Evolutionary conservation across 179 eudicot species (phyloP).

Genomic region (Corrigiola litoralis): DNA sequence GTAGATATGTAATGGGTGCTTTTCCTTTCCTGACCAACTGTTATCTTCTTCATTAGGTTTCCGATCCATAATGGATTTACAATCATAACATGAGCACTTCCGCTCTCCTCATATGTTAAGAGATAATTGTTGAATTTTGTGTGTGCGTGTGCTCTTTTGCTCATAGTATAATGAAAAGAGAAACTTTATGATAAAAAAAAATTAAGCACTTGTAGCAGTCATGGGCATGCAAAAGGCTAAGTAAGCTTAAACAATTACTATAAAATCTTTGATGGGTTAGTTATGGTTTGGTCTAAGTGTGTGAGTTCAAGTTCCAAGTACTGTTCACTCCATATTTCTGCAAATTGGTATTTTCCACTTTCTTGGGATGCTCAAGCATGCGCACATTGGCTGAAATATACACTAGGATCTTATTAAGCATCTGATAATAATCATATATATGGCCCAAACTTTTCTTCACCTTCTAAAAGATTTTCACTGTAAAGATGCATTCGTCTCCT

Average conservation of each 20-base stretch:
- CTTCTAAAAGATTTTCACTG: slow-evolving; percentile 6
- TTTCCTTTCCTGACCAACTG: slow-evolving; percentile 4
- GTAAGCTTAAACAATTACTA: slow-evolving; percentile 4
- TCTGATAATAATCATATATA: background rate
- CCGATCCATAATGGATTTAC: slow-evolving; percentile 21
- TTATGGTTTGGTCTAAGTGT: slow-evolving; percentile 7
- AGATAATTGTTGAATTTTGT: slow-evolving; percentile 21
- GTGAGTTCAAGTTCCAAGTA: slow-evolving; percentile 49
- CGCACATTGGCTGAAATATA: slow-evolving; percentile 27
- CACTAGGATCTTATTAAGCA: slow-evolving; percentile 23
- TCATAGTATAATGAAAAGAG: slow-evolving; percentile 18
- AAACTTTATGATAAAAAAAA: slow-evolving; percentile 17
- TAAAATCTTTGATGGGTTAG: slow-evolving; percentile 18
- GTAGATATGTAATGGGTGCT: slow-evolving; percentile 4
- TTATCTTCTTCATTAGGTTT: background rate
- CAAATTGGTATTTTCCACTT: slow-evolving; percentile 27
- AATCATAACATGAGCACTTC: slow-evolving; percentile 31
- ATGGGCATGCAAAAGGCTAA: slow-evolving; percentile 14
- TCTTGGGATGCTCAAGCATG: slow-evolving; percentile 45
- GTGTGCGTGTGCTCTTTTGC: slow-evolving; percentile 21
- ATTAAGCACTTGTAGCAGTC: slow-evolving; percentile 22
- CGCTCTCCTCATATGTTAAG: slow-evolving; percentile 11
- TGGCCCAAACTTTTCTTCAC: slow-evolving; percentile 5
- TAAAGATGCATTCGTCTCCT: slow-evolving; percentile 24
- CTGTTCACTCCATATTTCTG: slow-evolving; percentile 12